Base-by-base conservation (phyloP, 2,329 filamentous ascomycete genomes). In the Coniochaeta sp. region DNA sequence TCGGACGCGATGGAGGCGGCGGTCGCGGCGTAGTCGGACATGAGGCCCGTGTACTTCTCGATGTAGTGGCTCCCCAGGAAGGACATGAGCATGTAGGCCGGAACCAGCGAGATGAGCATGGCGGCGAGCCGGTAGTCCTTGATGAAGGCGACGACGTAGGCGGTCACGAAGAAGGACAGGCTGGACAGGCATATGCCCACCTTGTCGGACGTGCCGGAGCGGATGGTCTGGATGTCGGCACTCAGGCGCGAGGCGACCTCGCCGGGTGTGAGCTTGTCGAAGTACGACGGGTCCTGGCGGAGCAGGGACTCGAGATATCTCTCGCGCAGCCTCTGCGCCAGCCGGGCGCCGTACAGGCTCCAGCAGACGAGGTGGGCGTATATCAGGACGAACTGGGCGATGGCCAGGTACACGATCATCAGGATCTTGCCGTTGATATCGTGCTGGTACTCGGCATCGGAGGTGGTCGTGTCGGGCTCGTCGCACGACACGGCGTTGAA, bases 121-220 rank as follows among this genome's bases (percentile, higher is more conserved):
- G 77, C 86, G 0, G 88, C 85, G 3, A 90, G 77, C 58, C 78
- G 77, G 28, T 79, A 76, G 63, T 88, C 79, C 66, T 86, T 85
- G 68, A 85, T 81, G 64, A 90, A 90, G 1, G 86, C 86, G 19
- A 90, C 83, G 10, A 87, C 76, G 64, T 88, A 90, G 1, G 87
- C 84, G 0, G 87, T 85, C 55, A 89, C 70, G 67, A 90, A 89
- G 69, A 89, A 90, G 2, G 85, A 84, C 9, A 84, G 71, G 58
- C 81, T 86, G 24, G 81, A 79, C 8, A 90, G 76, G 63, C 82
- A 82, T 30, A 89, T 82, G 50, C 87, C 87, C 16, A 89, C 86
- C 70, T 90, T 90, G 71, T 90, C 88, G 0, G 84, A 86, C 0
- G 87, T 89, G 8, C 88, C 88, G 0, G 81, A 81, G 64, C 87